These are phyloP conservation scores for Themeda triandra DNA, from an alignment of 176 grass and related monocot genomes.

Conservation along the genomic window DNA sequence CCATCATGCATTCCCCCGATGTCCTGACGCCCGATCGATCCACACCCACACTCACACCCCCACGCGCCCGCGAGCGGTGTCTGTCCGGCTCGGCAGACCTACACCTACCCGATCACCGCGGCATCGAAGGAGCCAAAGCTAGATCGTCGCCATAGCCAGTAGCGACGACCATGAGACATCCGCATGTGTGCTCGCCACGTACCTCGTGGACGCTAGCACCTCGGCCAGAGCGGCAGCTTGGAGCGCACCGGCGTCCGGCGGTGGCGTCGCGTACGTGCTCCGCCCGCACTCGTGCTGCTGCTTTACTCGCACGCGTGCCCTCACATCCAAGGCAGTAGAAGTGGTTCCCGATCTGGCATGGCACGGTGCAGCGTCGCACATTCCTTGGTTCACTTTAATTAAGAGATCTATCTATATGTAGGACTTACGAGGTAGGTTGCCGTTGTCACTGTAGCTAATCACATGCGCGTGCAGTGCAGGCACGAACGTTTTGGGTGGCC, in stretches of 20 bases:
- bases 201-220: neutral
- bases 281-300: neutral
- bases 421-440: neutral
- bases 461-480: neutral
- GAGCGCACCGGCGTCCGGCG: neutral
- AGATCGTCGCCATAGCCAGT: too few relatives aligned
- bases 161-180: neutral
- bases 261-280: neutral
- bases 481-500: neutral
- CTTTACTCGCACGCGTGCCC: constrained; percentile 8
- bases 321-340: constrained; percentile 2
- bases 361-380: neutral
- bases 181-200: neutral
- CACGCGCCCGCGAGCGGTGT: neutral
- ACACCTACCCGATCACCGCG: neutral
- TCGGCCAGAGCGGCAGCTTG: neutral
- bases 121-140: neutral
- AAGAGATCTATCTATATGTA: neutral
- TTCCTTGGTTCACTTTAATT: neutral
- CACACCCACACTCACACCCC: neutral
- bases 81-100: neutral
- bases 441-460: neutral
- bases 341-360: neutral
- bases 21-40: neutral
- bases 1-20: neutral